Base-by-base conservation (phyloP, 164 flowering plant species). In the Kingdonia uniflora region DNA sequence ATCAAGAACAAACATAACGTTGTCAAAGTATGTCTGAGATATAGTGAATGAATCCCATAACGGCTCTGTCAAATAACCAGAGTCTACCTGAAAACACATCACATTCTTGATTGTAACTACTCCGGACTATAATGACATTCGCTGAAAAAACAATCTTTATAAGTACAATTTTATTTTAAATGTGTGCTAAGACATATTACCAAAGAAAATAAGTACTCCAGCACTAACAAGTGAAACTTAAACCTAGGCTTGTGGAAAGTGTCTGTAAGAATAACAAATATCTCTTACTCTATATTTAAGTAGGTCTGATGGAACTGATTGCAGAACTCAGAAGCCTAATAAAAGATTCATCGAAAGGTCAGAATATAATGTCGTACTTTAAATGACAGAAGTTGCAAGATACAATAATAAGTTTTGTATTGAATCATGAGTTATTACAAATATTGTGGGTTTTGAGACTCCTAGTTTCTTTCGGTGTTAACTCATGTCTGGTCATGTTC, bases 171-270 rank as follows among this genome's bases (percentile, higher is more conserved):
- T n/a, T n/a, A n/a, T n/a, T n/a, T n/a, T n/a, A n/a, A n/a, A n/a
- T n/a, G n/a, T n/a, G n/a, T 97, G 89, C 69, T n/a, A n/a, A n/a
- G n/a, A n/a, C n/a, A n/a, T n/a, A n/a, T n/a, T n/a, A n/a, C n/a
- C n/a, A n/a, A n/a, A 68, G 85, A 82, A 71, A 92, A 92, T 56
- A 92, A 73, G 63, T 84, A 82, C 63, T 86, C 95, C 58, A 92
- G 69, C 65, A 92, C 95, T 48, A 78, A 60, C 29, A 92, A 95
- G 67, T 92, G 99, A 69, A 86, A 68, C 77, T 92, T 92, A 76
- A 92, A 92, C 47, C 99, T 97, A 52, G 97, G 99, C 58, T 92
- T 92, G n/a, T n/a, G n/a, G n/a, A n/a, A n/a, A n/a, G n/a, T n/a
- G n/a, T n/a, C n/a, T n/a, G n/a, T n/a, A n/a, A n/a, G n/a, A n/a